phyloP scores from a whole-genome alignment of 2,329 filamentous ascomycete genomes.

The Calonectria pauciramosa region DNA sequence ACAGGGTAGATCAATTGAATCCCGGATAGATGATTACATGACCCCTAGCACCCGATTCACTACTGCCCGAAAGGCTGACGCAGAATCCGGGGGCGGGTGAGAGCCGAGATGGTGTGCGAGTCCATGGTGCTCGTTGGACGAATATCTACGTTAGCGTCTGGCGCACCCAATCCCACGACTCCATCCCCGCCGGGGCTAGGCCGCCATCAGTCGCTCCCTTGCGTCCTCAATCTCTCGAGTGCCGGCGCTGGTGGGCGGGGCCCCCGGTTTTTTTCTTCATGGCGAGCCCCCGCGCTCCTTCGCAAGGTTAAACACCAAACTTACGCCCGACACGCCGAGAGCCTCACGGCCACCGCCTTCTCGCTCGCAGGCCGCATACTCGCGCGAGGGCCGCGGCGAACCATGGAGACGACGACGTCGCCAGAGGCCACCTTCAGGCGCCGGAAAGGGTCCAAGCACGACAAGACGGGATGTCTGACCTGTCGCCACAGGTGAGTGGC shows the following conservation, averaged over 20 bases:
- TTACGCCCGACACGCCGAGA: constrained; percentile 7
- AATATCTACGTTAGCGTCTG: neutral
- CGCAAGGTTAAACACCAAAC: neutral
- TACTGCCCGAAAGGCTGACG: neutral
- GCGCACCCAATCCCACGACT: neutral
- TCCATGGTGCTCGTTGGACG: neutral
- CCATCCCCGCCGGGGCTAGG: too few relatives aligned
- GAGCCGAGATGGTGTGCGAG: too few relatives aligned
- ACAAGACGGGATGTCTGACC: constrained; percentile 21
- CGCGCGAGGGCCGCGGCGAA: neutral
- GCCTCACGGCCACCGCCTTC: neutral
- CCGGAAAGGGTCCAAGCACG: constrained; percentile 19
- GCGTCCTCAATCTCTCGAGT: neutral
- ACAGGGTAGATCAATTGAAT: too few relatives aligned
- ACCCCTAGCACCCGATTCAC: too few relatives aligned
- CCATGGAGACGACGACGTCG: neutral
- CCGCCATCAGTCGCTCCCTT: neutral
- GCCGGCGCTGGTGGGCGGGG: neutral
- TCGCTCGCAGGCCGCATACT: neutral
- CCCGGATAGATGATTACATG: too few relatives aligned
- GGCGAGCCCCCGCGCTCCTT: neutral
- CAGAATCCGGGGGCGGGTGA: neutral
- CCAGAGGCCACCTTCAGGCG: neutral
- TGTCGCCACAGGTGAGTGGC: constrained; percentile 21
- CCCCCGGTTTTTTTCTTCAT: neutral